Percentiles rank a stretch among this genome's conserved stretches.
Conservation (phyloP, 1,284 basidiomycete species). For the Cystobasidium pallidum region DNA sequence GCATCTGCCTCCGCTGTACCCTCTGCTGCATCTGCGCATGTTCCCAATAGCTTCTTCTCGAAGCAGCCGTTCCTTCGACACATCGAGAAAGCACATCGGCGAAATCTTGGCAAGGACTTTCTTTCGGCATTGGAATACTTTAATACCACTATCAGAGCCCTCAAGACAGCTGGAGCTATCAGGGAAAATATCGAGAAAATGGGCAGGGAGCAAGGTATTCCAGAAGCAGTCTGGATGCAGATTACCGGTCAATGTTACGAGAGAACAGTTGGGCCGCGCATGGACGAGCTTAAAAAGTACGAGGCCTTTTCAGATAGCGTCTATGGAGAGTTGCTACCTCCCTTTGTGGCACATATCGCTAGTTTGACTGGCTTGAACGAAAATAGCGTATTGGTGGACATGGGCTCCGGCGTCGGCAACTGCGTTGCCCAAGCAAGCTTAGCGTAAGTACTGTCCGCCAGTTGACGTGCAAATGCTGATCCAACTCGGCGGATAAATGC, state of each 20-base stretch:
- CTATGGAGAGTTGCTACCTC: conserved; percentile 58
- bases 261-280: conserved; percentile 61
- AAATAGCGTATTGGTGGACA: conserved; percentile 59
- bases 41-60: background rate
- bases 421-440: conserved; percentile 62
- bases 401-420: conserved; percentile 64
- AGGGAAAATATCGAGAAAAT: conserved; percentile 53
- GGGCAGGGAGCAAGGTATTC: conserved; percentile 49
- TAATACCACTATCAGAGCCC: conserved; percentile 58
- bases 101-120: conserved; percentile 61
- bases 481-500: conserved; percentile 2
- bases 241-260: conserved; percentile 63
- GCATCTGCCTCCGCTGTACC: background rate
- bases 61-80: conserved; percentile 56
- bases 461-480: background rate
- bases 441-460: conserved; percentile 50
- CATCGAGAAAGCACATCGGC: conserved; percentile 61
- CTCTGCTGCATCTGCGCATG: conserved; percentile 2
- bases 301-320: conserved; percentile 56
- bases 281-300: conserved; percentile 60
- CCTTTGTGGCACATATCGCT: conserved; percentile 58
- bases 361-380: conserved; percentile 55
- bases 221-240: conserved; percentile 59
- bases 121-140: conserved; percentile 60
- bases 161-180: conserved; percentile 57